Conservation (phyloP, 495 filamentous ascomycete species). For the Aspergillus panamensis region DNA sequence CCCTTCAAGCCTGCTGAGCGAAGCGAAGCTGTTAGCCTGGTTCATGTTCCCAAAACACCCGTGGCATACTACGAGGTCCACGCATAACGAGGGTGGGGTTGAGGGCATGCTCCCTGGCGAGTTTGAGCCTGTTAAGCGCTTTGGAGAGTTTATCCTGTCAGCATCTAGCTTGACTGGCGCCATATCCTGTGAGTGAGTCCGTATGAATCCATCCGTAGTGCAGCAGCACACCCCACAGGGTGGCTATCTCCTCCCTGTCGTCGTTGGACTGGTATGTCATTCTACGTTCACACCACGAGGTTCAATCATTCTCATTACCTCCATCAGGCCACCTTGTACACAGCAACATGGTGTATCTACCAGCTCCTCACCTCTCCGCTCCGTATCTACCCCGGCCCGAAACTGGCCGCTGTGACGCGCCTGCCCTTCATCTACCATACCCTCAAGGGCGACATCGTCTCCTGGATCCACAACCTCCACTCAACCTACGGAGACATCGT, state of each 20-base stretch:
- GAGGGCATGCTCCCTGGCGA: no score
- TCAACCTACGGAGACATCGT: constrained; percentile 43
- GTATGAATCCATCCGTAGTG: background rate
- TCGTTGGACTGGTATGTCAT: background rate
- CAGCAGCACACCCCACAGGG: background rate
- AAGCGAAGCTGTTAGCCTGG: no score
- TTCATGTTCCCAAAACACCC: no score
- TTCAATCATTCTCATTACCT: background rate
- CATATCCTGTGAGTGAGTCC: background rate
- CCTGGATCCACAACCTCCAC: constrained; percentile 22
- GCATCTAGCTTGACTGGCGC: no score
- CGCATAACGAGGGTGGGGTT: no score
- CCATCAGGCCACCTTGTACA: background rate
- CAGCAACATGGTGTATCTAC: constrained; percentile 23
- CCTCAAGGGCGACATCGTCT: constrained; percentile 6
- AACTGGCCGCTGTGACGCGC: constrained; percentile 36
- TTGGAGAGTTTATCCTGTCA: no score
- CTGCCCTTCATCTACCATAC: constrained; percentile 19
- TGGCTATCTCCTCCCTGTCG: background rate
- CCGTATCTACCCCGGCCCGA: constrained; percentile 40
- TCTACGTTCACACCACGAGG: background rate
- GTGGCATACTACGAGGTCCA: no score
- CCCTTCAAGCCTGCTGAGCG: no score
- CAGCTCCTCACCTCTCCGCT: constrained; percentile 46
- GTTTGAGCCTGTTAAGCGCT: no score